Evolutionary conservation across 1,284 basidiomycete species (phyloP).

Genomic region (Cutaneotrichosporon sp.): DNA sequence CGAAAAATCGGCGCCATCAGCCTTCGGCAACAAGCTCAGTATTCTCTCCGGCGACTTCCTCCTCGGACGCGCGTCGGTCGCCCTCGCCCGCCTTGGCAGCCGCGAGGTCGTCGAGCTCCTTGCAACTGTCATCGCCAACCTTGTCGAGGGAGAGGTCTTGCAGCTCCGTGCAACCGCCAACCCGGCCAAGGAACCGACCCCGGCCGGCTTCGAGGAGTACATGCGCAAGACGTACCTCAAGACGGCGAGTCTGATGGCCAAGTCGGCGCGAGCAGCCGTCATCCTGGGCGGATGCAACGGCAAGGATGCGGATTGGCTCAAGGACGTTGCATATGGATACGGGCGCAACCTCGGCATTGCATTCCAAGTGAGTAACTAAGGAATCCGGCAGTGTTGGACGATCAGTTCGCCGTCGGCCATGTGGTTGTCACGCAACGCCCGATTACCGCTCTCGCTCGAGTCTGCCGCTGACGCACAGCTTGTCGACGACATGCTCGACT

Average conservation of each 20-base stretch:
- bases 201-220: constrained; percentile 69
- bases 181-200: constrained; percentile 40
- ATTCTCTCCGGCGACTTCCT: constrained; percentile 95
- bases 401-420: too few species aligned
- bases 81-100: constrained; percentile 78
- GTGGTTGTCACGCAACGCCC: too few species aligned
- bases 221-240: constrained; percentile 94
- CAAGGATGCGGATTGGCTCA: constrained; percentile 64
- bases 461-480: constrained; percentile 57
- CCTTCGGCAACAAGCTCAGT: constrained; percentile 92
- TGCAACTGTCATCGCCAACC: constrained; percentile 84
- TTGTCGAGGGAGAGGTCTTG: constrained; percentile 95
- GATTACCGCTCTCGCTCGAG: background rate
- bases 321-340: constrained; percentile 90
- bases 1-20: constrained; percentile 73
- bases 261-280: constrained; percentile 80
- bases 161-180: constrained; percentile 59
- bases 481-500: constrained; percentile 87
- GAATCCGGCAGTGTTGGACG: too few species aligned
- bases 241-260: constrained; percentile 93
- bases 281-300: constrained; percentile 55
- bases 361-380: constrained; percentile 74
- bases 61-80: constrained; percentile 83
- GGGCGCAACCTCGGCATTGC: constrained; percentile 87
- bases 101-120: constrained; percentile 90